Percentiles rank a stretch among this genome's conserved stretches.
Evolutionary conservation across 2,329 filamentous ascomycete species (phyloP).

Genomic region (Hymenotorrendiella dingleyae): DNA sequence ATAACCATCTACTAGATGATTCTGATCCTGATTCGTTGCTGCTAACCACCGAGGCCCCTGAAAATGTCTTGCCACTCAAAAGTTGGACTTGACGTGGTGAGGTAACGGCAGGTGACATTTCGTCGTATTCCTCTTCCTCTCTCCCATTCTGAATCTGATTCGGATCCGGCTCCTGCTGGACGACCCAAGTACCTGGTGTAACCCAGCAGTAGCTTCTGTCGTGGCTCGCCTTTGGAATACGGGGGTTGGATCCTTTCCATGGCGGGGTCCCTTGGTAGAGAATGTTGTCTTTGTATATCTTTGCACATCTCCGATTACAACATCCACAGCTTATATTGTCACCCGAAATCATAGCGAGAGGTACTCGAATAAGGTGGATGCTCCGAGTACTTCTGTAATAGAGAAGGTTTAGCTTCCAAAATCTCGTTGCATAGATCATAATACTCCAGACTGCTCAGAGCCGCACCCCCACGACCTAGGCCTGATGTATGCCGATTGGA

Average conservation of each 20-base stretch:
- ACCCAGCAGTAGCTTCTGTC: constrained; percentile 30
- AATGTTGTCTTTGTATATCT: constrained; percentile 48
- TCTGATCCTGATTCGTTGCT: constrained; percentile 4
- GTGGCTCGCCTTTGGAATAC: constrained; percentile 26
- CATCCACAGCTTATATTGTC: too few relatives aligned
- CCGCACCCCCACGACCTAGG: too few relatives aligned
- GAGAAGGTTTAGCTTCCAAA: constrained; percentile 80
- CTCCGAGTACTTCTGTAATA: constrained; percentile 74
- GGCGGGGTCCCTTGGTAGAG: constrained; percentile 52
- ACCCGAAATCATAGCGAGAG: too few relatives aligned
- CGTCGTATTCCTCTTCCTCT: too few relatives aligned
- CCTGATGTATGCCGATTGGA: too few relatives aligned
- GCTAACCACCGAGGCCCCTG: neutral
- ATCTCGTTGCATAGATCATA: constrained; percentile 96
- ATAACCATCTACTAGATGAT: too few relatives aligned
- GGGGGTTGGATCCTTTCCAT: constrained; percentile 40
- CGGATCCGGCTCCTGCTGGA: too few relatives aligned
- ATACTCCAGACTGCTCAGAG: constrained; percentile 83
- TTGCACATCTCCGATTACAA: too few relatives aligned
- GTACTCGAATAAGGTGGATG: too few relatives aligned
- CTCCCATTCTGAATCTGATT: too few relatives aligned
- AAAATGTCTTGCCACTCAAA: neutral
- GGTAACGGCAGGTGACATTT: too few relatives aligned
- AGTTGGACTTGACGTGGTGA: too few relatives aligned
- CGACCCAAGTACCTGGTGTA: constrained; percentile 19